Evolutionary conservation across 495 filamentous ascomycete species (phyloP).

Genomic region (Penicillium silybi): DNA sequence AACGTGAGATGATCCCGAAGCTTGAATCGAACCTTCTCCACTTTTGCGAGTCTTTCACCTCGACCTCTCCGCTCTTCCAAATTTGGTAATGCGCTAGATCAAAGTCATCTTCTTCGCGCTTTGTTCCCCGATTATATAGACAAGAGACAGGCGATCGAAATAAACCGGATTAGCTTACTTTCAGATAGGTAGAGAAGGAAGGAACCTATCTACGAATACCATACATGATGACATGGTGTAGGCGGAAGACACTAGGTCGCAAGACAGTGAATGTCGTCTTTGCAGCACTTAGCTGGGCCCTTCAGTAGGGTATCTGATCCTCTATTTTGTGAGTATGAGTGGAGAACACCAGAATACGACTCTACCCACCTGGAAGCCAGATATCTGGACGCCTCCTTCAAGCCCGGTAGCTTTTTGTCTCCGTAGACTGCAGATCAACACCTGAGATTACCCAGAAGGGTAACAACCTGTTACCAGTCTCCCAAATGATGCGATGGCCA

Average conservation of each 20-base stretch:
- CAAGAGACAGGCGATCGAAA: too few relatives aligned
- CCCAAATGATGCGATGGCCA: background rate
- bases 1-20: conserved; percentile 1
- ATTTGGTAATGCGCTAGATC: background rate
- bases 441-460: conserved; percentile 1
- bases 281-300: too few relatives aligned
- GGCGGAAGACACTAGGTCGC: too few relatives aligned
- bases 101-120: background rate
- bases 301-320: background rate
- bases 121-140: background rate
- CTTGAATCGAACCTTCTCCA: conserved; percentile 1
- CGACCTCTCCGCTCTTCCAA: background rate
- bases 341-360: background rate
- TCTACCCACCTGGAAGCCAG: background rate
- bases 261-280: too few relatives aligned
- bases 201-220: too few relatives aligned
- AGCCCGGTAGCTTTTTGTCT: background rate
- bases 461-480: conserved; percentile 1
- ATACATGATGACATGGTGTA: too few relatives aligned
- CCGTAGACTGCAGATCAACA: conserved; percentile 5
- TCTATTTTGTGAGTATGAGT: background rate
- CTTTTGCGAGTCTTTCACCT: background rate
- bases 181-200: too few relatives aligned
- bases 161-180: too few relatives aligned
- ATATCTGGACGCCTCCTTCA: background rate